A percentile compares a stretch with the other conserved stretches of the same genome.
phyloP scores from a whole-genome alignment of 2,329 filamentous ascomycete genomes.

The Nemania diffusa region DNA sequence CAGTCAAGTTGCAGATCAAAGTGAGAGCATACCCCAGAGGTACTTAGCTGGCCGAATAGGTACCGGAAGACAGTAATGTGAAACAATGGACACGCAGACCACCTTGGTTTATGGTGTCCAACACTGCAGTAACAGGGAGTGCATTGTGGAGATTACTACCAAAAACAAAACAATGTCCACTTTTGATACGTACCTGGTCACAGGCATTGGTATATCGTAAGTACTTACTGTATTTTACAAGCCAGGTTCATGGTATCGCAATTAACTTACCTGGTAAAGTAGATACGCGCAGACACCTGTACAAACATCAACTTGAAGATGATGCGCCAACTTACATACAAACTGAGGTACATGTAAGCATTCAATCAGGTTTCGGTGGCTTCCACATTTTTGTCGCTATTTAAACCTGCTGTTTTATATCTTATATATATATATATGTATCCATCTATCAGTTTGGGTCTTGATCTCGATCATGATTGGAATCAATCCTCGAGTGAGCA shows the following conservation, averaged over 20 bases:
- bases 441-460: background rate
- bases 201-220: too few relatives aligned
- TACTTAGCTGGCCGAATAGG: background rate
- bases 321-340: background rate
- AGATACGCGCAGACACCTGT: too few relatives aligned
- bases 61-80: background rate
- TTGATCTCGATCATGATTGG: slow-evolving; percentile 3
- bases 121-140: too few relatives aligned
- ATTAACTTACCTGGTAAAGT: too few relatives aligned
- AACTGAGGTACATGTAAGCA: too few relatives aligned
- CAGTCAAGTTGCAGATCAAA: background rate
- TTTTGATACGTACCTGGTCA: background rate
- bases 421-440: background rate
- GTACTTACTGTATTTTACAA: too few relatives aligned
- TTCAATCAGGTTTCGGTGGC: too few relatives aligned
- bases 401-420: background rate
- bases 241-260: too few relatives aligned
- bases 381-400: background rate
- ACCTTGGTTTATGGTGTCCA: background rate
- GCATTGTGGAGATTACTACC: slow-evolving; percentile 7
- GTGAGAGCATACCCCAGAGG: background rate
- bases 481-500: background rate
- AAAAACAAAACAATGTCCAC: slow-evolving; percentile 14
- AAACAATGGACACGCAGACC: slow-evolving; percentile 19
- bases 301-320: background rate